Conservation (phyloP, 2,329 filamentous ascomycete species). For the Botrytis fabae region DNA sequence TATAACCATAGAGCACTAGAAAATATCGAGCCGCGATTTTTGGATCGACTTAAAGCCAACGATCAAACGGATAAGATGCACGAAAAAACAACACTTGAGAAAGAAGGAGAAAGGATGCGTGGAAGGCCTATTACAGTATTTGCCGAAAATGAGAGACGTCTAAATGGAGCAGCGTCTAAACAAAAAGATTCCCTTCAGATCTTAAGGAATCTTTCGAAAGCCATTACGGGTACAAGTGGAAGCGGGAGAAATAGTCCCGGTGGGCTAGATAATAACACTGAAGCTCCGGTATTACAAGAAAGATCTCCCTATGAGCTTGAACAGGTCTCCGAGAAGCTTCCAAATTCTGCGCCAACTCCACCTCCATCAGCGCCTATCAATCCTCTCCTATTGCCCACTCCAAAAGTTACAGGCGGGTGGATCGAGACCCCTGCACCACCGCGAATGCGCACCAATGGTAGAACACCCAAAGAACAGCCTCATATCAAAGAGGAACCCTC, state of each 20-base stretch:
- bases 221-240: slow-evolving; percentile 13
- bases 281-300: slow-evolving; percentile 36
- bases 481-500: slow-evolving; percentile 17
- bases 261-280: slow-evolving; percentile 35
- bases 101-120: slow-evolving; percentile 30
- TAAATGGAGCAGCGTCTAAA: background rate
- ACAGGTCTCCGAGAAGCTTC: slow-evolving; percentile 34
- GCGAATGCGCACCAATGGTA: slow-evolving; percentile 14
- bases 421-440: slow-evolving; percentile 41
- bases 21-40: slow-evolving; percentile 4
- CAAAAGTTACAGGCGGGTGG: slow-evolving; percentile 38
- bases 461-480: slow-evolving; percentile 5
- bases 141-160: slow-evolving; percentile 1
- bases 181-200: slow-evolving; percentile 25
- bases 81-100: slow-evolving; percentile 33
- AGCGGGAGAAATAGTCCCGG: slow-evolving; percentile 23
- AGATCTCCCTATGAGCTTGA: slow-evolving; percentile 35
- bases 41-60: slow-evolving; percentile 11
- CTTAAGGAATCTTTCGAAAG: slow-evolving; percentile 22
- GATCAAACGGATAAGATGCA: slow-evolving; percentile 26
- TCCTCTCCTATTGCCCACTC: slow-evolving; percentile 35
- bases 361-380: slow-evolving; percentile 27
- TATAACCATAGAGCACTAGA: background rate
- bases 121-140: slow-evolving; percentile 34
- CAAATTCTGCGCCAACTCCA: slow-evolving; percentile 29